These are phyloP conservation scores for Heteromeles arbutifolia DNA, from an alignment of 306 rosid species.

Conservation along the genomic window DNA sequence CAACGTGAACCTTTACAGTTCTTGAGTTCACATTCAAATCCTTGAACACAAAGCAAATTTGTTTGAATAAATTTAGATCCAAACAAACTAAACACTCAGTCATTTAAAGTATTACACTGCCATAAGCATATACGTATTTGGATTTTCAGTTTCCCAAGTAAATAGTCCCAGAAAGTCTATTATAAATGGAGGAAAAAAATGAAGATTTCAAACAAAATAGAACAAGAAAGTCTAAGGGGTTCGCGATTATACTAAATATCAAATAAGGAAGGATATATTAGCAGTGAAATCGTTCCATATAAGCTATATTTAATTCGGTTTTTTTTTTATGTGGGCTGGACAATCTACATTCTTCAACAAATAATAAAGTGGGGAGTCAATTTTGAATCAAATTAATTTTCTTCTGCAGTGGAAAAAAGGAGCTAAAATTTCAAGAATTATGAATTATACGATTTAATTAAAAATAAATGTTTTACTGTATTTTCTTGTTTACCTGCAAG, in stretches of 20 bases:
- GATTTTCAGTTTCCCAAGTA: neutral
- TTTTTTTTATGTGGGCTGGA: no score
- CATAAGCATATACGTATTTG: neutral
- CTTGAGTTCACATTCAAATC: constrained; percentile 27
- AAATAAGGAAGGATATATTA: neutral
- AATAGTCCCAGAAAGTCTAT: neutral
- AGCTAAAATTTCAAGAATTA: neutral
- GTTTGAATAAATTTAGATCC: neutral
- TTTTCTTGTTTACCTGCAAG: constrained; percentile 20
- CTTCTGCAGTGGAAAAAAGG: neutral
- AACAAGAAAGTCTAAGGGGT: neutral
- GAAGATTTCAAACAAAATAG: neutral
- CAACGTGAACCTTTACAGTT: neutral
- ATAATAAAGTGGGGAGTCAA: neutral
- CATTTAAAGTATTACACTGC: no score
- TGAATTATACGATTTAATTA: neutral
- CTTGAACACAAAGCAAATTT: neutral
- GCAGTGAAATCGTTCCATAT: no score
- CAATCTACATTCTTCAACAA: no score
- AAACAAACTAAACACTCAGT: no score
- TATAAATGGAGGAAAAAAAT: neutral
- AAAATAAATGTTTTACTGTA: neutral
- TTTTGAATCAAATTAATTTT: neutral
- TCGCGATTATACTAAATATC: neutral
- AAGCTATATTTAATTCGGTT: no score